Conservation (phyloP, 345 rosid genomes). For the Eucalyptus sp. region DNA sequence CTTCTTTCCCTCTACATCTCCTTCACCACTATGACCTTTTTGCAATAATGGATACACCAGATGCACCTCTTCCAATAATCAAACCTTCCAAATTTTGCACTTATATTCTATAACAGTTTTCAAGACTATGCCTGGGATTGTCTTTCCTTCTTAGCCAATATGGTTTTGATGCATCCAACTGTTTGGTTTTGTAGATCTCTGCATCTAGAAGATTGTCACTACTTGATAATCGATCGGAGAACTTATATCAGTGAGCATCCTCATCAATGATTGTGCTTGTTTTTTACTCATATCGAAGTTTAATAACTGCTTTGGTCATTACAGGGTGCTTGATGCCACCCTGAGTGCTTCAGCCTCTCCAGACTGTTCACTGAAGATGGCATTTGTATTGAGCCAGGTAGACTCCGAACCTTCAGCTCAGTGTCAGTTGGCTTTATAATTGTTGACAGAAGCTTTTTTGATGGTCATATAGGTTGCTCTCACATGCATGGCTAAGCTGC, state of each 20-base stretch:
- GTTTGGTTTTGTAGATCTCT: conserved; percentile 39
- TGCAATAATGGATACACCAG: background rate
- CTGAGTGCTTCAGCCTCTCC: conserved; percentile 89
- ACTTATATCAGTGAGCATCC: conserved; percentile 61
- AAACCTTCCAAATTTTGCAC: background rate
- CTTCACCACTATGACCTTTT: background rate
- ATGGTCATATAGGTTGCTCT: conserved; percentile 65
- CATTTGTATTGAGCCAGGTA: conserved; percentile 76
- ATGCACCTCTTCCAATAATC: background rate
- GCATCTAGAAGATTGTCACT: conserved; percentile 68
- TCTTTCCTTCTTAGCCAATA: background rate
- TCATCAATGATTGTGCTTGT: background rate
- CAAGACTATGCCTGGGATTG: background rate
- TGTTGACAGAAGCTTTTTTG: background rate
- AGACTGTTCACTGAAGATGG: conserved; percentile 92
- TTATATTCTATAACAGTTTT: background rate
- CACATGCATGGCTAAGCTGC: conserved; percentile 91
- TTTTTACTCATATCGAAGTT: conserved; percentile 1
- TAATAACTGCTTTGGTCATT: conserved; percentile 13
- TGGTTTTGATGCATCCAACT: background rate
- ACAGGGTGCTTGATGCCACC: conserved; percentile 88
- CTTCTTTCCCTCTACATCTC: background rate
- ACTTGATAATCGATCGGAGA: conserved; percentile 65
- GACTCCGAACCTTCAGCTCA: background rate
- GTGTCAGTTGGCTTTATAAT: background rate